Base-by-base conservation (phyloP, 2,329 filamentous ascomycete species). In the Colletotrichum gigasporum region DNA sequence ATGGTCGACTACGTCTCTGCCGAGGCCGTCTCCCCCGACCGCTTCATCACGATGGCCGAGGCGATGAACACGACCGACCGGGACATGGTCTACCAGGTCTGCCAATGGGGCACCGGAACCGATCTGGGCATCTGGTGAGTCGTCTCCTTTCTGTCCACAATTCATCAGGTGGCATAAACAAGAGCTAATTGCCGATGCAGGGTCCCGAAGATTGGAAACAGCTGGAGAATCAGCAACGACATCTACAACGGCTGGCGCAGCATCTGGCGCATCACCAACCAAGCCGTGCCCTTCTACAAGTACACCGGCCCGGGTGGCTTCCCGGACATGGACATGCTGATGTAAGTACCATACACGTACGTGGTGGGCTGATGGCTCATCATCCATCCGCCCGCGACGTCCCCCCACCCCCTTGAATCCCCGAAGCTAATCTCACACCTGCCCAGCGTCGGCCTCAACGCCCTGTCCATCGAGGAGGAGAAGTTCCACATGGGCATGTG, bases 171-270 rank as follows among this genome's bases (percentile, higher is more conserved):
- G 18, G 7, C 11, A 34, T 9, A 7, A 9, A 16, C n/a, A 26
- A 16, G 30, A 20, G 35, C 22, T 62, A 22, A 62, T 52, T 35
- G 20, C 14, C 7, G 3, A 2, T 16, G n/a, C n/a, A 65, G 62
- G 62, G 62, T 32, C 2, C 56, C 62, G 8, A 55, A 62, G 28
- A 45, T 62, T 3, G 81, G 81, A 1, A 80, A 84, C 44, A 77
- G 78, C 0, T 85, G 82, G 78, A 74, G 83, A 41, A 85, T 86
- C 60, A 83, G 81, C 56, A 85, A 86, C 63, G 83, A 86, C 66
- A 85, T 86, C 53, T 82, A 80, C 57, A 81, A 82, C 37, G 75
- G 75, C 12, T 86, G 84, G 84, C 75, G 79, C 20, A 80, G 77
- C 34, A 80, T 86, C 44, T 85, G 80, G 76, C 78, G 83, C 1